Evolutionary conservation across 1,284 basidiomycete genomes (phyloP).

Genomic region (Phenoliferia sp.): DNA sequence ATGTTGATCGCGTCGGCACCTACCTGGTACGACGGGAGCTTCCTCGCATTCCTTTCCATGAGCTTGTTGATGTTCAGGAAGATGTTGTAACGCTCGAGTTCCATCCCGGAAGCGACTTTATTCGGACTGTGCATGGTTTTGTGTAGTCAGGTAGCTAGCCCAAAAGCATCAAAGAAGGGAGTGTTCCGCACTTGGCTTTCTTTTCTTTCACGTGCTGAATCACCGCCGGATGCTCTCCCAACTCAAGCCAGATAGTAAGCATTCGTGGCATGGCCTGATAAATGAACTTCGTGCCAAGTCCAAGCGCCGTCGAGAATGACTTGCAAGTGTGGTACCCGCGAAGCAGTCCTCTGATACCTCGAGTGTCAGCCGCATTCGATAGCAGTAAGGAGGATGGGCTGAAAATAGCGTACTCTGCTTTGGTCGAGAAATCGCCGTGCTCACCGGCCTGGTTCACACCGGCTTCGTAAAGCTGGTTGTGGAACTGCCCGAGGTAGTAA

Average conservation of each 20-base stretch:
- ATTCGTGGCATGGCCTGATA: constrained; percentile 93
- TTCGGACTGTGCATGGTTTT: background rate
- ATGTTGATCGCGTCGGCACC: constrained; percentile 7
- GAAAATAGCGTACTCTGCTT: background rate
- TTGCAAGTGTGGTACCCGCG: constrained; percentile 45
- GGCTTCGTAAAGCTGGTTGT: constrained; percentile 46
- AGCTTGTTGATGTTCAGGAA: constrained; percentile 38
- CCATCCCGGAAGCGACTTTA: background rate
- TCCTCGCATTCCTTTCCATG: constrained; percentile 57
- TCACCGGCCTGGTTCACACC: background rate
- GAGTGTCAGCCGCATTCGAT: too few species aligned
- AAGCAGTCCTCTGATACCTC: background rate
- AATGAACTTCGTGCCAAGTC: constrained; percentile 87
- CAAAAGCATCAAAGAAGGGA: background rate
- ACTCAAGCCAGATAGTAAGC: constrained; percentile 91
- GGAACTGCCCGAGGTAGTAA: constrained; percentile 81
- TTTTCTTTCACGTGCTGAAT: constrained; percentile 27
- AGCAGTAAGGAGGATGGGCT: too few species aligned
- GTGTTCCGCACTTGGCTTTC: constrained; percentile 21
- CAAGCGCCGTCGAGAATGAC: constrained; percentile 69
- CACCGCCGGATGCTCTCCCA: constrained; percentile 59
- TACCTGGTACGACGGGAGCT: constrained; percentile 71
- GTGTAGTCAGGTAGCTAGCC: background rate
- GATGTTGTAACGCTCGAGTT: background rate
- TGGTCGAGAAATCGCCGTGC: background rate